A percentile compares a stretch with the other conserved stretches of the same genome.
Conservation (phyloP, 2,329 filamentous ascomycete species). For the Xylariaceae sp. region DNA sequence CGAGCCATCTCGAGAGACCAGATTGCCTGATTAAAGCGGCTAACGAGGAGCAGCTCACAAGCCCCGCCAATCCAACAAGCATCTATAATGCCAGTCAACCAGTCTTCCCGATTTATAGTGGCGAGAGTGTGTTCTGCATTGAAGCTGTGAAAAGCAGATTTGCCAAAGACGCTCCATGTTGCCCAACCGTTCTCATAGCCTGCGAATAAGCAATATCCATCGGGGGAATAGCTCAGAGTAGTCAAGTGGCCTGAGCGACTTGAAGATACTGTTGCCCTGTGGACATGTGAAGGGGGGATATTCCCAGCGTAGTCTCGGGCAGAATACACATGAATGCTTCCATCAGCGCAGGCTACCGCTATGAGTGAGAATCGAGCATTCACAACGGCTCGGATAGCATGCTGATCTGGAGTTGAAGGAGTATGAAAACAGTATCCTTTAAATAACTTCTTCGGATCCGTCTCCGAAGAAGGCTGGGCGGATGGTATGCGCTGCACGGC, state of each 20-base stretch:
- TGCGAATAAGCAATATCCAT: constrained; percentile 92
- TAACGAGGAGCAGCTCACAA: constrained; percentile 74
- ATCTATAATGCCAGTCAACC: constrained; percentile 72
- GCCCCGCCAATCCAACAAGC: constrained; percentile 85
- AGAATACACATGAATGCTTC: constrained; percentile 80
- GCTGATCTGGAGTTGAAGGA: constrained; percentile 53
- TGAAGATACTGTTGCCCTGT: constrained; percentile 63
- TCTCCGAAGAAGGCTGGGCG: constrained; percentile 36
- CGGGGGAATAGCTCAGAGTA: constrained; percentile 79
- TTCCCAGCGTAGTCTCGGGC: constrained; percentile 92
- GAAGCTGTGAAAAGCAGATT: constrained; percentile 81
- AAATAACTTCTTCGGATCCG: constrained; percentile 64
- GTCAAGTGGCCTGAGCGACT: constrained; percentile 64
- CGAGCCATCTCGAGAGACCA: constrained; percentile 90
- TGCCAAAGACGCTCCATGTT: constrained; percentile 96
- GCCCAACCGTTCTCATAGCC: constrained; percentile 92
- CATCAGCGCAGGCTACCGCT: constrained; percentile 75
- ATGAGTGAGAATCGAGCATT: constrained; percentile 94
- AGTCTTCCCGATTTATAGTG: constrained; percentile 66
- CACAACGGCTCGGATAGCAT: constrained; percentile 71
- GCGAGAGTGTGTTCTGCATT: constrained; percentile 59
- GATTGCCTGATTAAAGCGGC: constrained; percentile 66
- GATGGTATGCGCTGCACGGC: constrained; percentile 70
- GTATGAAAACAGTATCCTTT: constrained; percentile 86
- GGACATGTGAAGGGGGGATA: constrained; percentile 77